Conservation (phyloP, 2,329 filamentous ascomycete species). For the Clonostachys sp. region DNA sequence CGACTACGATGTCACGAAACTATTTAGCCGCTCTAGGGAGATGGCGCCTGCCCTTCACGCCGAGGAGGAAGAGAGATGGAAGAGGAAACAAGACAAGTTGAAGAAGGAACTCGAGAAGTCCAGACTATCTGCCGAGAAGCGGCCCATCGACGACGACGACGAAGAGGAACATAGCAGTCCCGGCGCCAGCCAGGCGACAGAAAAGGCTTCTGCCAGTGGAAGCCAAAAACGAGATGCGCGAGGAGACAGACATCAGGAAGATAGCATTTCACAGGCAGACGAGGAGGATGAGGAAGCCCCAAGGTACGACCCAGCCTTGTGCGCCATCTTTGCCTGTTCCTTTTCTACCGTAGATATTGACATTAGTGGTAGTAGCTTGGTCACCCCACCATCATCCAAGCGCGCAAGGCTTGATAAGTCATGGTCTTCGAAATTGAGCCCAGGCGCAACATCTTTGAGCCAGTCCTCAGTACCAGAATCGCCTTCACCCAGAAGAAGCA, state of each 20-base stretch:
- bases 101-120: constrained; percentile 10
- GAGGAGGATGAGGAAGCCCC: not conserved
- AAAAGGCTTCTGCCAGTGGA: constrained; percentile 7
- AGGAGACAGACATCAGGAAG: constrained; percentile 2
- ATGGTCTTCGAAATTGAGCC: constrained; percentile 9
- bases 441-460: not conserved
- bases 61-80: constrained; percentile 23
- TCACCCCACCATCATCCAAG: constrained; percentile 31
- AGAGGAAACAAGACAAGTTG: constrained; percentile 12
- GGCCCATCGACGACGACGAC: not conserved
- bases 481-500: too few relatives aligned
- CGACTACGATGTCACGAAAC: constrained; percentile 31
- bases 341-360: too few relatives aligned
- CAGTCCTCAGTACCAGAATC: too few relatives aligned
- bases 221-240: too few relatives aligned
- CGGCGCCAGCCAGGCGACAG: not conserved
- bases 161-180: not conserved
- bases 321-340: too few relatives aligned
- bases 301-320: too few relatives aligned
- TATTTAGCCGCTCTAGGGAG: constrained; percentile 46
- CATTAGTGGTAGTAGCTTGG: constrained; percentile 17
- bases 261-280: not conserved
- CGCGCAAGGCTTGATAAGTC: constrained; percentile 19
- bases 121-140: constrained; percentile 6
- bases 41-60: constrained; percentile 40